Base-by-base conservation (phyloP, 768 basidiomycete species). In the Grammothele lineata region DNA sequence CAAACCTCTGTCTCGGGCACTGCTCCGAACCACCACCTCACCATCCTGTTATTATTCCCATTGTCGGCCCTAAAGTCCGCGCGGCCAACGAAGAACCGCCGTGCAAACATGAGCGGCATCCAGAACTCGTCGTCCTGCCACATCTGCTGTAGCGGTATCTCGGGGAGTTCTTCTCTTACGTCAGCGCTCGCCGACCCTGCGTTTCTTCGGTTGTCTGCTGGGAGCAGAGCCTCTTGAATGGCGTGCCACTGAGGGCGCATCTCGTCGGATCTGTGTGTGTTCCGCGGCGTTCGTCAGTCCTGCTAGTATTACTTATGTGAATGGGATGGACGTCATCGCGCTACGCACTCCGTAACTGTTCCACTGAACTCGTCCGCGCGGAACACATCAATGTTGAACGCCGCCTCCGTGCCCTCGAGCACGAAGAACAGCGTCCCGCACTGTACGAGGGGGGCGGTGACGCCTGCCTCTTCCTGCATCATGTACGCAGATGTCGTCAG, bases 181-280 rank as follows among this genome's bases (percentile, higher is more conserved):
- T 30, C 37, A 7, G 40, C 24, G 10, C 25, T 4, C 19, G 24
- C 6, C 10, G 24, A 42, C 27, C 34, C 32, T 21, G 40, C n/a
- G 23, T 25, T 26, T 9, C 41, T 35, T 18, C 18, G 40, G 21
- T 23, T n/a, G 4, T n/a, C 32, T 12, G 36, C 47, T 47, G 41
- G 43, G 40, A 21, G 39, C 51, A 53, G 57, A 47, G 19, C 47
- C 26, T 47, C 36, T 21, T 48, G 55, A 8, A 73, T 55, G 14
- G 73, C 66, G 60, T 89, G 92, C 91, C 91, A 94, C 57, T 80
- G 61, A 0, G 92, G 92, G 17, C 73, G 73, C 91, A 94, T 94
- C 61, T 94, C 92, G 25, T 93, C 90, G 0, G 86, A 81, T 57
- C 91, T 93, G 51, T n/a, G 25, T 15, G 10, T 36, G 9, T 45